Base-by-base conservation (phyloP, 2,329 filamentous ascomycete species). In the Aureobasidium sp. region DNA sequence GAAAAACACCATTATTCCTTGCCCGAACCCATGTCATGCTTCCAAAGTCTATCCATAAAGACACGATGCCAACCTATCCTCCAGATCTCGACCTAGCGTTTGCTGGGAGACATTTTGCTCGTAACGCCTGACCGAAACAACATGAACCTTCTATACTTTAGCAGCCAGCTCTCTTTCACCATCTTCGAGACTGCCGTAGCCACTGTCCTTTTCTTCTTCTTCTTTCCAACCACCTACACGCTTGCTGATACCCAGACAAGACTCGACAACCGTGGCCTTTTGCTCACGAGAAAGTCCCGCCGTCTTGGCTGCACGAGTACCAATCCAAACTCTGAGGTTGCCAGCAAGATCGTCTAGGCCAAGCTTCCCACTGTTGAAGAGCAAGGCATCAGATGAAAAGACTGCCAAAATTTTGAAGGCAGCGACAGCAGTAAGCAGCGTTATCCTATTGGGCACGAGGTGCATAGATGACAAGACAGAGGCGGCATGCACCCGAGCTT, bases 341-440 rank as follows among this genome's bases (percentile, higher is more conserved):
- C 65, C 67, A 4, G 72, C 71, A 21, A 75, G 60, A 27, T 71
- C 65, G 55, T 75, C 73, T 3, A 76, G 62, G 1, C 71, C 72
- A 17, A 62, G 58, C 42, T 65, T 66, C 0, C 67, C 66, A 17
- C 67, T 62, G 6, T 59, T 53, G 12, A 66, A 63, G 2, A 70
- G 57, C 2, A 60, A 55, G 4, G 62, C 49, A 21, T 72, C 64
- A 4, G 63, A 57, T 44, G 67, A 63, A 56, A 72, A 70, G 12
- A 60, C 59, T 12, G 62, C 64, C 8, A 77, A 63, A 2, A 75
- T 58, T 42, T 67, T 70, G 61, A 71, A 70, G 1, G 68, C 66
- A 0, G 73, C 74, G 25, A 73, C 68, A 25, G 74, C 74, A 32
- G 70, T 73, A 45, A 76, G 69, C 3, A 76, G 64, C 0, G 71